Base-by-base conservation (phyloP, 1,139 yeast genomes). In the Geotrichum bryndzae region DNA sequence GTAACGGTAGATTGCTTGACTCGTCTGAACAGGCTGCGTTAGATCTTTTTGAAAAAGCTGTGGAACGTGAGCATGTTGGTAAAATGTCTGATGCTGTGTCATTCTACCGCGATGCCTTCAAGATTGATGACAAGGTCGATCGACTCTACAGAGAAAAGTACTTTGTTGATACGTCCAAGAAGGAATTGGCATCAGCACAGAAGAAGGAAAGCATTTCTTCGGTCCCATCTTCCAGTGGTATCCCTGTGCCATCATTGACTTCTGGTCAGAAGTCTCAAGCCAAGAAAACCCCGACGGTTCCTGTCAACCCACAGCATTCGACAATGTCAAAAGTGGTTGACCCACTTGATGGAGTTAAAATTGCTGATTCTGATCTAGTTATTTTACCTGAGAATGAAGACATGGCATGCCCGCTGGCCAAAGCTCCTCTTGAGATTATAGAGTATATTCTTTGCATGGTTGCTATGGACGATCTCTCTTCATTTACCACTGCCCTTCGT, bases 21-120 rank as follows among this genome's bases (percentile, higher is more conserved):
- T n/a, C 48, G 22, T 22, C 50, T 27, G 57, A 54, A 25, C 5
- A 27, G 33, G 38, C 55, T 18, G 96, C 96, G 1, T 74, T 90
- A 54, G 76, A 77, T 33, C 73, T 82, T 33, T 90, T 88, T 76
- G 92, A 88, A 68, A 74, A 77, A 60, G 97, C 92, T 1, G 83
- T 86, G 0, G 84, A 82, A 60, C 85, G 85, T 68, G 97, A 91
- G 73, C 77, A 82, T 33, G 82, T 80, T 59, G 97, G 97, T 0
- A 78, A 84, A 64, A 80, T 91, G 83, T 80, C 89, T 3, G 97
- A 90, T 69, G 97, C 97, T 0, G 85, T 90, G 48, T 82, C 79
- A 53, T 80, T 77, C 65, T 91, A 91, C 74, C 78, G 96, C 63
- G 80, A 80, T 65, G 96, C 97, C 0, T 83, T 86, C 72, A 85